Conservation (phyloP, 2,329 filamentous ascomycete genomes). For the Beauveria rudraprayagi region DNA sequence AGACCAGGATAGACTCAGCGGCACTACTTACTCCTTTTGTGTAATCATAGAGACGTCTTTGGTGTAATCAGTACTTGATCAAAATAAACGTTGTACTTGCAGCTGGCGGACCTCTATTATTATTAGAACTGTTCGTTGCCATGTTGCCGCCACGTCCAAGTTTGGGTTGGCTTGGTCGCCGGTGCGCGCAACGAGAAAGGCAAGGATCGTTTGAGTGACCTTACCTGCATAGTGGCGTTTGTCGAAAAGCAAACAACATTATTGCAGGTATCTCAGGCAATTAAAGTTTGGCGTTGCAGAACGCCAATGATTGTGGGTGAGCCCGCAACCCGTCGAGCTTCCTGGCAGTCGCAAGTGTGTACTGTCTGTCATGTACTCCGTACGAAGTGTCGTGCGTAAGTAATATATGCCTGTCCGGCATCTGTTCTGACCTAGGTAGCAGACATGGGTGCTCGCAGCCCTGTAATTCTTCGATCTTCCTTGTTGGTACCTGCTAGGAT, state of each 20-base stretch:
- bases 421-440: too few relatives aligned
- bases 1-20: constrained; percentile 9
- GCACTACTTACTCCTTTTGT: background rate
- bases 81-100: background rate
- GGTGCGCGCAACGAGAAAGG: background rate
- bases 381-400: too few relatives aligned
- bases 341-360: background rate
- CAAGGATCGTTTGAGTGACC: background rate
- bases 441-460: too few relatives aligned
- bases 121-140: background rate
- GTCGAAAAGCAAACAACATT: background rate
- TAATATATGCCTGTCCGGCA: too few relatives aligned
- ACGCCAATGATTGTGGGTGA: background rate
- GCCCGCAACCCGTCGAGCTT: background rate
- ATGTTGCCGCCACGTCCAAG: background rate
- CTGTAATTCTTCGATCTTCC: too few relatives aligned
- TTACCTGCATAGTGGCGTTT: background rate
- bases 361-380: background rate
- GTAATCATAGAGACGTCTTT: background rate
- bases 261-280: background rate
- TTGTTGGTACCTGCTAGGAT: too few relatives aligned
- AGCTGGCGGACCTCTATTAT: background rate
- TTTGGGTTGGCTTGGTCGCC: background rate
- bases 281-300: constrained; percentile 4
- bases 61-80: background rate